A percentile compares a stretch with the other conserved stretches of the same genome.
Conservation (phyloP, 257 asterid species). For the Echium plantagineum region DNA sequence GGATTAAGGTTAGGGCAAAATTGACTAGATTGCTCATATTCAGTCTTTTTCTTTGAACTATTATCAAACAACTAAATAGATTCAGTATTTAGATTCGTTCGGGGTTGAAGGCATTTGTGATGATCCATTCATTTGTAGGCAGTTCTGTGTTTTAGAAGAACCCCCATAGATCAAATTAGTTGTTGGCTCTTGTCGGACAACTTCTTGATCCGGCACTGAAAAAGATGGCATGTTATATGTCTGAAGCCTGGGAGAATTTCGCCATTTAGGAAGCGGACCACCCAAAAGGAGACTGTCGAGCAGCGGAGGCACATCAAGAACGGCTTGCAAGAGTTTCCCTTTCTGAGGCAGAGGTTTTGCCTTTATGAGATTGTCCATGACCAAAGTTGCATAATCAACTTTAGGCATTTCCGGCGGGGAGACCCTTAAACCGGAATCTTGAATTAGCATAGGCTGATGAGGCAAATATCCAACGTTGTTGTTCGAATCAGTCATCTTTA, state of each 20-base stretch:
- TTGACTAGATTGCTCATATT: no score
- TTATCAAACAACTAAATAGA: no score
- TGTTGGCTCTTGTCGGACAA: slow-evolving; percentile 13
- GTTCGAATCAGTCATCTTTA: slow-evolving; percentile 18
- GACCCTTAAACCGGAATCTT: neutral
- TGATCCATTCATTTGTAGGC: slow-evolving; percentile 31
- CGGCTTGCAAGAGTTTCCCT: slow-evolving; percentile 58
- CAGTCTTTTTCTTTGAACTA: no score
- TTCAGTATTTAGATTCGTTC: no score
- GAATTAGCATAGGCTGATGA: slow-evolving; percentile 10
- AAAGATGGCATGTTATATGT: slow-evolving; percentile 42
- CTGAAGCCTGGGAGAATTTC: slow-evolving; percentile 63
- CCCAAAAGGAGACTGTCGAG: slow-evolving; percentile 56
- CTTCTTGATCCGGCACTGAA: slow-evolving; percentile 22
- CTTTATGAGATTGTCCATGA: slow-evolving; percentile 40
- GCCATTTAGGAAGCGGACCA: slow-evolving; percentile 80
- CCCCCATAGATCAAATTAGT: slow-evolving; percentile 12
- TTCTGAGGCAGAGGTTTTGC: slow-evolving; percentile 43
- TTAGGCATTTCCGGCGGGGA: slow-evolving; percentile 6
- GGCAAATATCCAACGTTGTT: neutral
- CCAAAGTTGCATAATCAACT: slow-evolving; percentile 26
- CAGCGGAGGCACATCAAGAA: slow-evolving; percentile 55
- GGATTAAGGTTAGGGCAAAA: no score
- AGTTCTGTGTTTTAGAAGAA: slow-evolving; percentile 10
- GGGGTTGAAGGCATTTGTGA: slow-evolving; percentile 33